Evolutionary conservation across 306 rosid genomes (phyloP).

Genomic region (Acacia confusa): DNA sequence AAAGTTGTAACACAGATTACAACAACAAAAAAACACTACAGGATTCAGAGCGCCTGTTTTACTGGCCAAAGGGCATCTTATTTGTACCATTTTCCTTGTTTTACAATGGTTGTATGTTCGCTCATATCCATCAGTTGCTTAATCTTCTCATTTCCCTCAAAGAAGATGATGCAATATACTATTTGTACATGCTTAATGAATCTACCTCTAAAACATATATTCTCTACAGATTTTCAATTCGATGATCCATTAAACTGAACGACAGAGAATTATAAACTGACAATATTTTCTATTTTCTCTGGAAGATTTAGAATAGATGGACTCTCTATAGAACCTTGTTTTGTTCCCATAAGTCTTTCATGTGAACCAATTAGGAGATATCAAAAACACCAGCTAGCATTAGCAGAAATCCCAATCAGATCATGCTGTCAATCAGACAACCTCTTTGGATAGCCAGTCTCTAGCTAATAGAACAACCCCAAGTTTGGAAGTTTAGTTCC

Average conservation of each 20-base stretch:
- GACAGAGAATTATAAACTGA: not conserved
- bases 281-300: not conserved
- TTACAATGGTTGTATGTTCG: not conserved
- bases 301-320: not conserved
- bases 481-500: too few species aligned
- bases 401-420: too few species aligned
- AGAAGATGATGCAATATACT: not conserved
- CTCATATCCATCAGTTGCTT: not conserved
- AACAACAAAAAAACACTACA: not conserved
- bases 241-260: not conserved
- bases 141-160: not conserved
- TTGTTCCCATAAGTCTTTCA: not conserved
- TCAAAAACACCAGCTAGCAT: constrained; percentile 4
- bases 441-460: too few species aligned
- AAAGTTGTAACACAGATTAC: constrained; percentile 35
- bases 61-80: not conserved
- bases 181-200: not conserved
- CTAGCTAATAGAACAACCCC: too few species aligned
- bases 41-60: not conserved
- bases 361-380: constrained; percentile 4
- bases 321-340: not conserved
- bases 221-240: not conserved
- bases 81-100: not conserved
- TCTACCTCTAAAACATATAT: not conserved
- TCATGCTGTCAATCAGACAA: too few species aligned